phyloP scores from a whole-genome alignment of 129 eudicot genomes.

The Tagetes patula region DNA sequence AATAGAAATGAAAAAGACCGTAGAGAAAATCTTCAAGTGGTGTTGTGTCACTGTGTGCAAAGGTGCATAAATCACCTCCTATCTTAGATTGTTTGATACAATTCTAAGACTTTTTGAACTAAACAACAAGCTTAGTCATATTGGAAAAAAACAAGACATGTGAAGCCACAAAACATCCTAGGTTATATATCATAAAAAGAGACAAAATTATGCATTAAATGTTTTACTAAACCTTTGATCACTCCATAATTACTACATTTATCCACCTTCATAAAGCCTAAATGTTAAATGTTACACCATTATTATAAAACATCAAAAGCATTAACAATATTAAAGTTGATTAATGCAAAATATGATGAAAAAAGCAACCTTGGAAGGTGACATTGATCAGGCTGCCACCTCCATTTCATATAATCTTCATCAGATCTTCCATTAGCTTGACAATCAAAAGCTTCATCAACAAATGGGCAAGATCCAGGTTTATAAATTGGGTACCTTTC shows the following conservation, averaged over 20 bases:
- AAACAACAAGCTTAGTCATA: not conserved
- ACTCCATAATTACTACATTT: not conserved
- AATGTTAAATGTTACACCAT: not conserved
- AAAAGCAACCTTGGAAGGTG: conserved; percentile 75
- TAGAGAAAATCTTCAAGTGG: not conserved
- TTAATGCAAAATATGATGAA: conserved; percentile 14
- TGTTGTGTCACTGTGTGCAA: not conserved
- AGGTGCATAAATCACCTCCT: not conserved
- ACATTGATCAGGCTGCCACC: conserved; percentile 92
- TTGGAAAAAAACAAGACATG: not conserved
- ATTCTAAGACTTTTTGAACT: not conserved
- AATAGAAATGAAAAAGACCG: not conserved
- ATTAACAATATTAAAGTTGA: not conserved
- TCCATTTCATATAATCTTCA: conserved; percentile 60
- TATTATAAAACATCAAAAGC: not conserved
- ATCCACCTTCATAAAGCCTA: not conserved
- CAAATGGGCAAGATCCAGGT: conserved; percentile 80
- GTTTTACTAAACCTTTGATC: not conserved
- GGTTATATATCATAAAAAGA: conserved; percentile 3
- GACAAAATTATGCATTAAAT: conserved; percentile 22
- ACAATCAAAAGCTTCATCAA: conserved; percentile 88
- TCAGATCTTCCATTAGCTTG: conserved; percentile 82
- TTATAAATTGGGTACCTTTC: conserved; percentile 75
- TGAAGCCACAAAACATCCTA: not conserved
- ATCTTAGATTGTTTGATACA: not conserved